phyloP scores from a whole-genome alignment of 1,139 yeast species.

The Schizosaccharomyces versatilis region DNA sequence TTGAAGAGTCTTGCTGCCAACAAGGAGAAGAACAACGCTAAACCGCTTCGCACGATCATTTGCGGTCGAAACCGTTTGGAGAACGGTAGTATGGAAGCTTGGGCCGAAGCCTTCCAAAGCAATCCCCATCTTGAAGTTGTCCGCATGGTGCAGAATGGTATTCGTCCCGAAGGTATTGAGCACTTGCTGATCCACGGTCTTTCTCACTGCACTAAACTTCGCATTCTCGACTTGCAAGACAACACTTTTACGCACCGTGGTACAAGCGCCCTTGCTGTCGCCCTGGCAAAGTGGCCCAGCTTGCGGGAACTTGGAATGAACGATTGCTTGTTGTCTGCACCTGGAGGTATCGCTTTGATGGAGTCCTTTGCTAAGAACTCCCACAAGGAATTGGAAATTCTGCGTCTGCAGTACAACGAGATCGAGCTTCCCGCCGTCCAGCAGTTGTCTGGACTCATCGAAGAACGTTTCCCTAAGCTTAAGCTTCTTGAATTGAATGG shows the following conservation, averaged over 20 bases:
- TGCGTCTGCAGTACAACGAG: slow-evolving; percentile 78
- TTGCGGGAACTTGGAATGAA: slow-evolving; percentile 64
- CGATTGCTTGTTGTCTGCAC: slow-evolving; percentile 65
- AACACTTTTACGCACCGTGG: slow-evolving; percentile 77
- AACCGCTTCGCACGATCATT: slow-evolving; percentile 48
- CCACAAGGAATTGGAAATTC: slow-evolving; percentile 27
- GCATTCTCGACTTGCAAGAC: slow-evolving; percentile 72
- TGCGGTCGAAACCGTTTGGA: slow-evolving; percentile 95
- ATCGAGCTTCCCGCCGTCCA: slow-evolving; percentile 45
- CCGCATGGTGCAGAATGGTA: slow-evolving; percentile 82
- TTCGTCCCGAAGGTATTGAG: slow-evolving; percentile 77
- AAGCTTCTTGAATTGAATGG: slow-evolving; percentile 67
- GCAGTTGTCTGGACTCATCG: slow-evolving; percentile 31
- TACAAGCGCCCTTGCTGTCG: slow-evolving; percentile 47
- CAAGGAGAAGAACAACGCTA: slow-evolving; percentile 28
- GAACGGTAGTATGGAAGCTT: slow-evolving; percentile 55
- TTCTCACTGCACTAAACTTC: slow-evolving; percentile 34
- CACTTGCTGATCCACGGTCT: slow-evolving; percentile 56
- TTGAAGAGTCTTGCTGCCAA: slow-evolving; percentile 49
- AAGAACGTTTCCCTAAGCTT: slow-evolving; percentile 30
- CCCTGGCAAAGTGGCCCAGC: slow-evolving; percentile 32
- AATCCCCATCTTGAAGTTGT: slow-evolving; percentile 50
- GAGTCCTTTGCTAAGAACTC: slow-evolving; percentile 18
- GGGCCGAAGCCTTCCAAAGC: slow-evolving; percentile 49
- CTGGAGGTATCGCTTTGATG: slow-evolving; percentile 36